Conservation (phyloP, 148 eudicot genomes). For the Agrostemma githago region DNA sequence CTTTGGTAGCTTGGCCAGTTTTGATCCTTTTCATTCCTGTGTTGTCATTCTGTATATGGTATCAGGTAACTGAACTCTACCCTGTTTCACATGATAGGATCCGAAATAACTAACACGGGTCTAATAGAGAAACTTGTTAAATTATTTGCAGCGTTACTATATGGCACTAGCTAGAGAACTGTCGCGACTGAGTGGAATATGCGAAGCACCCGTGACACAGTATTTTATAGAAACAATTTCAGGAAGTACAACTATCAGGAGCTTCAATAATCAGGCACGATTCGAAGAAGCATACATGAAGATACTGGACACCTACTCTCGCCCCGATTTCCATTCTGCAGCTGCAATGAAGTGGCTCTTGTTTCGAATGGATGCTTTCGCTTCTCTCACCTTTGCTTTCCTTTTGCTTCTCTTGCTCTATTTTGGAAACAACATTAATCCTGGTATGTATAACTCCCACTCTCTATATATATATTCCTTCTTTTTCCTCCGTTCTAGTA, state of each 20-base stretch:
- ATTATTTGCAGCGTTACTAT: constrained; percentile 6
- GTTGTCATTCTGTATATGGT: constrained; percentile 17
- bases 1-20: constrained; percentile 18
- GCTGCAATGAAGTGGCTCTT: constrained; percentile 26
- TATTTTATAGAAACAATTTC: constrained; percentile 14
- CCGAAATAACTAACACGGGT: too few species aligned
- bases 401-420: background rate
- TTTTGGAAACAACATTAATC: constrained; percentile 3
- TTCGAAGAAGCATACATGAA: constrained; percentile 18
- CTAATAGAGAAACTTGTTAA: background rate
- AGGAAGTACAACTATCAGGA: constrained; percentile 20
- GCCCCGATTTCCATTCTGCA: constrained; percentile 16
- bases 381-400: constrained; percentile 15
- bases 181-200: constrained; percentile 16
- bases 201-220: constrained; percentile 16
- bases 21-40: constrained; percentile 20
- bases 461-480: too few species aligned
- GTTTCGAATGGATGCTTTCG: constrained; percentile 11
- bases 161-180: constrained; percentile 15
- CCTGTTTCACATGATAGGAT: background rate
- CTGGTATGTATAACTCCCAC: constrained; percentile 1
- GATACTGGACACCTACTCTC: constrained; percentile 13
- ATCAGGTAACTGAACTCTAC: constrained; percentile 11
- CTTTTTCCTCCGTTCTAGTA: too few species aligned
- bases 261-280: constrained; percentile 18